Percentiles rank a stretch among this genome's conserved stretches.
phyloP scores from a whole-genome alignment of 495 filamentous ascomycete genomes.

The Neurospora tetrasperma region DNA sequence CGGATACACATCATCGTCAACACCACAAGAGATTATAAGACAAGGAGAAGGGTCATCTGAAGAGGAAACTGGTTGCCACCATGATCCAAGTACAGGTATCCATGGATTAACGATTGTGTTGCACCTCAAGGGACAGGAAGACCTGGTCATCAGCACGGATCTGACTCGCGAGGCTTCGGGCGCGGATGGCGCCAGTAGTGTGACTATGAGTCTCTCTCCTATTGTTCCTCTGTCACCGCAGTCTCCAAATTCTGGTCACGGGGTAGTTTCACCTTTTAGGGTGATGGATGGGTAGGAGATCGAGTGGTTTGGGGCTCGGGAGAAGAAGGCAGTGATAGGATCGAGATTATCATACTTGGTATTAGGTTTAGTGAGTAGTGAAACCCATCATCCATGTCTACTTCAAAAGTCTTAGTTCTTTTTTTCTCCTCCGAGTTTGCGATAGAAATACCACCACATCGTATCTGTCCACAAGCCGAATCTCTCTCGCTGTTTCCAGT shows the following conservation, averaged over 20 bases:
- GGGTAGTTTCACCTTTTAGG: neutral
- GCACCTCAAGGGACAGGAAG: constrained; percentile 34
- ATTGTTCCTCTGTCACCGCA: neutral
- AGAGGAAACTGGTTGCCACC: neutral
- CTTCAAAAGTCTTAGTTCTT: neutral
- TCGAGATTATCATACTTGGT: neutral
- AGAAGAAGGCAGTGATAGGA: neutral
- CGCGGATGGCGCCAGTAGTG: neutral
- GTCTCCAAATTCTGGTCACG: neutral
- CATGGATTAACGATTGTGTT: constrained; percentile 35
- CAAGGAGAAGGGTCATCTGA: neutral
- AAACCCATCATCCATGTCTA: neutral
- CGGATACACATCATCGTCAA: neutral
- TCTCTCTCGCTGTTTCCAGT: neutral
- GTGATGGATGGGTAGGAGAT: neutral
- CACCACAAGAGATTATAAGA: neutral
- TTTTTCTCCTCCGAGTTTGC: neutral
- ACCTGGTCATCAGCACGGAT: constrained; percentile 36
- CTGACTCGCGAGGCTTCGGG: constrained; percentile 14
- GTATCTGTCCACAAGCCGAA: neutral
- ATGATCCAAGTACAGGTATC: constrained; percentile 15
- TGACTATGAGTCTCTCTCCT: neutral
- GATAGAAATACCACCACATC: neutral
- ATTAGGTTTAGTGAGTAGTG: neutral
- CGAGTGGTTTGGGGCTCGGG: neutral